Evolutionary conservation across 2,329 filamentous ascomycete species (phyloP).

Genomic region (Pseudomassariella vexata): DNA sequence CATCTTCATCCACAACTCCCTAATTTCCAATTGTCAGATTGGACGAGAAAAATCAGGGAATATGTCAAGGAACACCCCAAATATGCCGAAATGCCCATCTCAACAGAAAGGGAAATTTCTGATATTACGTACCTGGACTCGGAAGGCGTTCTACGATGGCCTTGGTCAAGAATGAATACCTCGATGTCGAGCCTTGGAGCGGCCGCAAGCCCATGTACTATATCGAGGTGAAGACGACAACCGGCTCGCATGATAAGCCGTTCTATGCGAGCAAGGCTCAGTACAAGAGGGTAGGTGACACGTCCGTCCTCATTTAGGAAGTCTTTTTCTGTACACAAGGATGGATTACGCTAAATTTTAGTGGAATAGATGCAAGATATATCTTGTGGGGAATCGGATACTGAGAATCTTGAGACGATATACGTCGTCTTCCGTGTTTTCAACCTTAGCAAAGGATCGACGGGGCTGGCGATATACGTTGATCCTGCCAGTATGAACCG

Average conservation of each 20-base stretch:
- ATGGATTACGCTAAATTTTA: too few species aligned
- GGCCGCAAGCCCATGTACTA: conserved; percentile 30
- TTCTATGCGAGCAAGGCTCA: conserved; percentile 43
- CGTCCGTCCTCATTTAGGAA: too few species aligned
- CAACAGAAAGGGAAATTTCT: conserved; percentile 35
- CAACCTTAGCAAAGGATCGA: conserved; percentile 22
- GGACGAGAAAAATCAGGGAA: conserved; percentile 40
- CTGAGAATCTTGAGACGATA: too few species aligned
- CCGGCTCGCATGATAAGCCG: conserved; percentile 25
- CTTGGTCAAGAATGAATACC: conserved; percentile 28
- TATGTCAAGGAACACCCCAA: conserved; percentile 30
- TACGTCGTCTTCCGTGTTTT: conserved; percentile 37
- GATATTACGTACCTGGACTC: conserved; percentile 41
- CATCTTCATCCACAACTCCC: conserved; percentile 20
- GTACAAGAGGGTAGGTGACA: conserved; percentile 30
- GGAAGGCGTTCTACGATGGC: conserved; percentile 24
- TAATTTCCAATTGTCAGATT: conserved; percentile 33
- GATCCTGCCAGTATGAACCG: conserved; percentile 26
- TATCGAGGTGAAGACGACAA: conserved; percentile 48
- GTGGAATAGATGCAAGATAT: too few species aligned
- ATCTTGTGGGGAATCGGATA: too few species aligned
- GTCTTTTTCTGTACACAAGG: too few species aligned
- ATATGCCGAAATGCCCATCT: conserved; percentile 32
- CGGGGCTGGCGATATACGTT: conserved; percentile 30
- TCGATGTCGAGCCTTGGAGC: conserved; percentile 19